A percentile compares a stretch with the other conserved stretches of the same genome.
phyloP scores from a whole-genome alignment of 202 grass and related monocot genomes.

The Carex sylvatica region DNA sequence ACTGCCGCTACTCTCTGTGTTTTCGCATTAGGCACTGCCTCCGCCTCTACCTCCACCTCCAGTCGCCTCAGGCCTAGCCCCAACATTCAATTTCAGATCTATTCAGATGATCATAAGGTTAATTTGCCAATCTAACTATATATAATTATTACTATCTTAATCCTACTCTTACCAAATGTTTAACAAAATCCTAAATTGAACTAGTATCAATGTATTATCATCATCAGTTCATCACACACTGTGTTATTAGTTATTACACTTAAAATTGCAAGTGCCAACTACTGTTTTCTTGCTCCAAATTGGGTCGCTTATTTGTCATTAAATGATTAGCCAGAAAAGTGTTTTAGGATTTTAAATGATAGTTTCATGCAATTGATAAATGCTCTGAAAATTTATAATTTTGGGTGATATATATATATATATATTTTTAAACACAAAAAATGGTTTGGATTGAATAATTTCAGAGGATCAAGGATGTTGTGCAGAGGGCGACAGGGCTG shows the following conservation, averaged over 20 bases:
- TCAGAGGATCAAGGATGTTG: constrained; percentile 29
- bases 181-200: neutral
- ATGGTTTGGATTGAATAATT: constrained; percentile 8
- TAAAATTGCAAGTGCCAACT: no score
- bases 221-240: neutral
- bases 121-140: neutral
- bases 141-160: neutral
- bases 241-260: no score
- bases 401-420: no score
- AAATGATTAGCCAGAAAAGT: neutral
- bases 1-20: constrained; percentile 26
- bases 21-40: neutral
- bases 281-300: no score
- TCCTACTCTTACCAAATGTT: neutral
- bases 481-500: constrained; percentile 16
- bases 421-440: neutral
- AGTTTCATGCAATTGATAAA: neutral
- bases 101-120: constrained; percentile 20
- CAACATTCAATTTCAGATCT: constrained; percentile 29
- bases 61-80: neutral
- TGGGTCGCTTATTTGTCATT: neutral
- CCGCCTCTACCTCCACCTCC: neutral
- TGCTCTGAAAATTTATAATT: neutral
- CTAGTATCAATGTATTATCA: neutral
- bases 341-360: neutral